Evolutionary conservation across 2,329 filamentous ascomycete species (phyloP).

Genomic region (Acrocalymma vagum): DNA sequence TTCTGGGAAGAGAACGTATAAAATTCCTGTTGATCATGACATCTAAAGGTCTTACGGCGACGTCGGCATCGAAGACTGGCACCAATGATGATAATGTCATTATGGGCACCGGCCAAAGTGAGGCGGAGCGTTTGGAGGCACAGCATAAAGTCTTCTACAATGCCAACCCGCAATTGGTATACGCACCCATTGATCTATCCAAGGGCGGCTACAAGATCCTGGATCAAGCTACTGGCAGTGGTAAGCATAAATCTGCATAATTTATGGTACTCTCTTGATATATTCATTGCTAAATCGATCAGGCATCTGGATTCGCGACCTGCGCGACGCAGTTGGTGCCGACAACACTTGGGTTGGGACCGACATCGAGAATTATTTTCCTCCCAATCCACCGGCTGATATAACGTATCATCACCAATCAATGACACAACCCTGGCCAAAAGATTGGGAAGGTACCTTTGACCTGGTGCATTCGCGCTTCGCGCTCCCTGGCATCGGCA

Average conservation of each 20-base stretch:
- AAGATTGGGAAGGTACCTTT: conserved; percentile 15
- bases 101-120: conserved; percentile 11
- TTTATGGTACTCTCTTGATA: too few species aligned
- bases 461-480: conserved; percentile 24
- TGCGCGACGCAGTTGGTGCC: conserved; percentile 5
- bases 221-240: conserved; percentile 19
- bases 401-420: conserved; percentile 15
- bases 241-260: too few species aligned
- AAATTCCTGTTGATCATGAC: too few species aligned
- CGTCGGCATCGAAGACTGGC: conserved; percentile 8
- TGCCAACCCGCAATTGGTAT: conserved; percentile 13
- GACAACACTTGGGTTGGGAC: conserved; percentile 14
- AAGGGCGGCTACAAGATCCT: conserved; percentile 10
- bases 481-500: conserved; percentile 17
- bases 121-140: conserved; percentile 10
- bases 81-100: conserved; percentile 18
- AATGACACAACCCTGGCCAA: conserved; percentile 20
- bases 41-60: too few species aligned
- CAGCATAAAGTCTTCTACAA: conserved; percentile 13
- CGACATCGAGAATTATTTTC: conserved; percentile 20
- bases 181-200: conserved; percentile 14
- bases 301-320: conserved; percentile 11
- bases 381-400: conserved; percentile 6
- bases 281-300: conserved; percentile 1
- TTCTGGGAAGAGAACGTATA: too few species aligned